Evolutionary conservation across 768 basidiomycete genomes (phyloP).

Genomic region (Pholiota microspora): DNA sequence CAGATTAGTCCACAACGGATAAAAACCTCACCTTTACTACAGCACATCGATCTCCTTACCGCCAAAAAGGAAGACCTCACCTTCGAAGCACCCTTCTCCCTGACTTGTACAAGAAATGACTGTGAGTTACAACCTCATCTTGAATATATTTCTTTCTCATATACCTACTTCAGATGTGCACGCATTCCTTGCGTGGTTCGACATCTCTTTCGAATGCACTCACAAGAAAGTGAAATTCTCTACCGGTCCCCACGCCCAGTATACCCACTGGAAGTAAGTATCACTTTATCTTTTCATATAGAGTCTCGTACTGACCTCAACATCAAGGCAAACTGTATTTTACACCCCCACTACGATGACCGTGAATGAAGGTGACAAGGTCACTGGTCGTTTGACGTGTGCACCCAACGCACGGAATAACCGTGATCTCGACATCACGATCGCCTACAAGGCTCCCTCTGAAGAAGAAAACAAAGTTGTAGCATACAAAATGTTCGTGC

Average conservation of each 20-base stretch:
- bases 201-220: constrained; percentile 91
- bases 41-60: constrained; percentile 89
- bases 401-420: constrained; percentile 91
- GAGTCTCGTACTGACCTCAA: neutral
- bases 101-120: constrained; percentile 85
- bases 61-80: constrained; percentile 94
- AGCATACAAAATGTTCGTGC: constrained; percentile 86
- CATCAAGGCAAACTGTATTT: constrained; percentile 88
- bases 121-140: constrained; percentile 52
- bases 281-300: neutral
- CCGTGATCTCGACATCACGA: constrained; percentile 89
- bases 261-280: constrained; percentile 94
- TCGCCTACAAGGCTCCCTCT: constrained; percentile 59
- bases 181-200: constrained; percentile 99
- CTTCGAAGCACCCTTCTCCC: constrained; percentile 77
- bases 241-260: constrained; percentile 95
- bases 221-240: constrained; percentile 96
- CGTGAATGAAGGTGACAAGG: constrained; percentile 65
- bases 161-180: constrained; percentile 67
- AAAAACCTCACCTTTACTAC: constrained; percentile 3
- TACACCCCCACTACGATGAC: constrained; percentile 84
- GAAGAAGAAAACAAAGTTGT: constrained; percentile 36
- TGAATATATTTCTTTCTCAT: constrained; percentile 2
- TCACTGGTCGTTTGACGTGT: constrained; percentile 73
- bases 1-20: neutral